These are phyloP conservation scores for Nicotiana sylvestris DNA, from an alignment of 257 asterid genomes.

Conservation along the genomic window DNA sequence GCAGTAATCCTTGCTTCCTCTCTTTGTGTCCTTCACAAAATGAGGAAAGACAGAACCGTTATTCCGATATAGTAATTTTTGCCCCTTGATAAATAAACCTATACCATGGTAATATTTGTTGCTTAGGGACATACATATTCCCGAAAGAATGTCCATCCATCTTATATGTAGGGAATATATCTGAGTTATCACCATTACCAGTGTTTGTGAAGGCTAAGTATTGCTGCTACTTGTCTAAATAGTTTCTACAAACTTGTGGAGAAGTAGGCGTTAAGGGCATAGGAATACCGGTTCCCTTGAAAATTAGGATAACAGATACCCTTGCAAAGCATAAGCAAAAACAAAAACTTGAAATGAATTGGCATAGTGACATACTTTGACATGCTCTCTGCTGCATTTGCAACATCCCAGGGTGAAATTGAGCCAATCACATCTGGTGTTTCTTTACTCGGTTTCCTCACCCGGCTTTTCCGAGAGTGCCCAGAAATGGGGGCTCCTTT, in stretches of 20 bases:
- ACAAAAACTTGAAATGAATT: not conserved
- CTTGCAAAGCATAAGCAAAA: not conserved
- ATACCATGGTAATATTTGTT: not conserved
- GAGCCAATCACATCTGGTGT: not conserved
- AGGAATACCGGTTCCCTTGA: not conserved
- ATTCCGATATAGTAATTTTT: not conserved
- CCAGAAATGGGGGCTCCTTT: conserved; percentile 11
- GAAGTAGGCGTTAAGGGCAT: not conserved
- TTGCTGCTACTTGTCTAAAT: not conserved
- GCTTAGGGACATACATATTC: not conserved
- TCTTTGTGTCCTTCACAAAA: conserved; percentile 33
- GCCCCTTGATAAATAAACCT: not conserved
- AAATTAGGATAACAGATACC: not conserved
- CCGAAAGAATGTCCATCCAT: not conserved
- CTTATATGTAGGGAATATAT: not conserved
- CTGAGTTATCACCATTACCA: not conserved
- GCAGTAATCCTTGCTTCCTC: conserved; percentile 65
- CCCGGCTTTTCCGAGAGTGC: not conserved
- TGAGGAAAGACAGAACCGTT: not conserved
- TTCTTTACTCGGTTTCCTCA: conserved; percentile 3
- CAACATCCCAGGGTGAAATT: conserved; percentile 12
- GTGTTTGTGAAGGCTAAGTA: not conserved
- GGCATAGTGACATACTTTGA: conserved; percentile 11
- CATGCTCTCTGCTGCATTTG: conserved; percentile 8
- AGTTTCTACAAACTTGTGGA: not conserved